These are phyloP conservation scores for Vigna nakashimae DNA, from an alignment of 306 rosid genomes.

Conservation along the genomic window DNA sequence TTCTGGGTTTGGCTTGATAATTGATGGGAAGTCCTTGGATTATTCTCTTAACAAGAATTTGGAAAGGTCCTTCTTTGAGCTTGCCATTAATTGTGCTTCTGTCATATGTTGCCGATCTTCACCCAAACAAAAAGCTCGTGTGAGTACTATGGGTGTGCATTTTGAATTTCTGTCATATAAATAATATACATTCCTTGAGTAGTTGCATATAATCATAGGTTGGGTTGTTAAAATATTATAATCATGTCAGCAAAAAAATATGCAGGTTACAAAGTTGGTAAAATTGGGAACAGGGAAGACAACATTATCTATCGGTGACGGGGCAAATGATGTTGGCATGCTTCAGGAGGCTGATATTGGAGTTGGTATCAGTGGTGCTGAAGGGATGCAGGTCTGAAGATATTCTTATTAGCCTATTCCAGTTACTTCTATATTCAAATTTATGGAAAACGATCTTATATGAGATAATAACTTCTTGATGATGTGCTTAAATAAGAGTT, in stretches of 20 bases:
- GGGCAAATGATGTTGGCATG: conserved; percentile 97
- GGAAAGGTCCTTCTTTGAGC: conserved; percentile 70
- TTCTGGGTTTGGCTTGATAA: conserved; percentile 67
- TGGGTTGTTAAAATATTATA: conserved; percentile 34
- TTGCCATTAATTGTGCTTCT: conserved; percentile 77
- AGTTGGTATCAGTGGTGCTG: conserved; percentile 90
- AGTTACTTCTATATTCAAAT: not conserved
- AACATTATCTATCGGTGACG: conserved; percentile 83
- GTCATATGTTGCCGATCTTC: conserved; percentile 93
- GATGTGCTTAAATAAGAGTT: not conserved
- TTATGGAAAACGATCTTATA: not conserved
- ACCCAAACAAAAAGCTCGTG: conserved; percentile 92
- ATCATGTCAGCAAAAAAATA: conserved; percentile 30
- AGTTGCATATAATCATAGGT: not conserved
- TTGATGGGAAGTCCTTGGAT: conserved; percentile 90
- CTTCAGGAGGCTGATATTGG: conserved; percentile 97
- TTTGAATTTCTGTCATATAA: conserved; percentile 17
- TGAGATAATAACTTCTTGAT: not conserved
- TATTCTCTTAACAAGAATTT: conserved; percentile 61
- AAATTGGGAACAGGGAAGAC: conserved; percentile 75
- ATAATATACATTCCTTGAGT: conserved; percentile 4
- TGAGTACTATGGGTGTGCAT: conserved; percentile 51
- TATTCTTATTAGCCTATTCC: not conserved
- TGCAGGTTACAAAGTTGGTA: conserved; percentile 85
- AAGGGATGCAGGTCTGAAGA: conserved; percentile 86